Evolutionary conservation across 139 green algal species (phyloP), one percentile per base, ranked within the genome.

Genomic region (Desmodesmus armatus): DNA sequence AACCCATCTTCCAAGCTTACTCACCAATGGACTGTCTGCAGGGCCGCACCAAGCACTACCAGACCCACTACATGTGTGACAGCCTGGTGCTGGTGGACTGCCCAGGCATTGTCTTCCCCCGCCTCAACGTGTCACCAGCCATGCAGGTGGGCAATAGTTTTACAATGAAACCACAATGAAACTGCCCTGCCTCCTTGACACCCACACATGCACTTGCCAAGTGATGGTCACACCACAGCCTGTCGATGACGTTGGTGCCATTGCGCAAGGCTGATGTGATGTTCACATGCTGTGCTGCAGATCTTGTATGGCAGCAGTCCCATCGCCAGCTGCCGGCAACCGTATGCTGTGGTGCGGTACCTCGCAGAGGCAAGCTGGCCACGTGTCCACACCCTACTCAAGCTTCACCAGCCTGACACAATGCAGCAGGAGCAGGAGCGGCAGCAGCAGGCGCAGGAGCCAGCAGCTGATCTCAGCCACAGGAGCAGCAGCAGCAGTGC

Each of bases 31-130:
- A n/a, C n/a, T n/a, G n/a, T n/a, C n/a, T n/a, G n/a, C 77, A 47
- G 0, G 92, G 92, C 1, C 86, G 91, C 43, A 95, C 92, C 44
- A 94, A 94, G 85, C 87, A 94, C 82, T 93, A 93, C 87, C 92
- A 95, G 91, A 95, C 92, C 23, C 90, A 94, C 90, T 88, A 83
- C 63, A 87, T 93, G 71, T 66, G 72, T 5, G 81, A 44, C 35
- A 67, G 63, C 11, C 87, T 94, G 11, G 87, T 94, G 90, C 82
- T 95, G 78, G 94, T 90, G 70, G 92, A 95, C 80, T 94, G 91
- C 88, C 92, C 92, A 0, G 92, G 92, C 1, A 84, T 95, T 35
- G 92, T 95, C n/a, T 95, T 95, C 67, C 92, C 92, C 0, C 86
- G 92, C 0, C 69, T 91, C 19, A 87, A 92, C 65, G 90, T 95